Base-by-base conservation (phyloP, 306 rosid species). In the Trichosanthes truncata region DNA sequence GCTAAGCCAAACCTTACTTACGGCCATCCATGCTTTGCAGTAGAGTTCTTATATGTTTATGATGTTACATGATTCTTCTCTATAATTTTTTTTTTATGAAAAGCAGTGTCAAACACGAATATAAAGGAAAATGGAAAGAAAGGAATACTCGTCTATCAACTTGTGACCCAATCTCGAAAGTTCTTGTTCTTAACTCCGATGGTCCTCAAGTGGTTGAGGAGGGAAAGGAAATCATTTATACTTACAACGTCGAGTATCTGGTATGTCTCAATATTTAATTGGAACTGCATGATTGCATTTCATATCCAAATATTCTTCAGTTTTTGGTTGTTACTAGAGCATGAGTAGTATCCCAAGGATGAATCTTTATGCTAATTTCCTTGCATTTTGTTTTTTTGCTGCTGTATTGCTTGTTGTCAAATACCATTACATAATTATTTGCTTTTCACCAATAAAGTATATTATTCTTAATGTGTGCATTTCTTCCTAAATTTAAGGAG, bases 151-250 rank as follows among this genome's bases (percentile, higher is more conserved):
- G 87, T 67, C 82, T 90, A 69, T 86, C 85, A 72, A 89, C 95
- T 29, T 89, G 95, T 69, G 95, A 90, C 65, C 92, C 95, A 81
- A 89, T 80, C 68, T 43, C 86, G 36, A 89, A 89, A 80, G 87
- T 74, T 78, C 73, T 83, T 12, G 89, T 87, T 81, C 62, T 79
- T 31, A 87, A 84, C 86, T 87, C 90, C 43, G 86, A 90, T 86
- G 56, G 77, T 68, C 95, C 95, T 43, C 95, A 88, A 74, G 89
- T 84, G 80, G 92, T 90, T 57, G 95, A 90, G 82, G 92, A 83
- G 79, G 87, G 87, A 77, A 80, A 83, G 46, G 95, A 90, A 55
- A 86, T 90, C 76, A 83, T 90, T 60, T 90, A 87, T 84, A 90
- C 95, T 45, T 90, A 87, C 78, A 89, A 90, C 71, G 86, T 90